Evolutionary conservation across 495 filamentous ascomycete genomes (phyloP).

Genomic region (Aspergillus kassunensis): DNA sequence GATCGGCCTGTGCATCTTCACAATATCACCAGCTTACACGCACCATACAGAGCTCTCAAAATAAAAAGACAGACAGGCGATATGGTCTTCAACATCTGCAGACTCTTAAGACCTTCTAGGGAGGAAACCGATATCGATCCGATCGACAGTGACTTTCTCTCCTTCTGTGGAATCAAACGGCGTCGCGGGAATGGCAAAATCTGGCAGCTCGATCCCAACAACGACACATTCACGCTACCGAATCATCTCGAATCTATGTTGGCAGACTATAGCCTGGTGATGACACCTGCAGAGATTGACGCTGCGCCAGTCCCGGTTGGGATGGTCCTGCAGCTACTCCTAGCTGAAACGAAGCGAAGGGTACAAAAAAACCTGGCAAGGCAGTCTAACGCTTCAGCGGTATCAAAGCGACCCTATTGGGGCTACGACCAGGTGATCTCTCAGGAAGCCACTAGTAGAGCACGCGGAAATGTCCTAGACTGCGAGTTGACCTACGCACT

Average conservation of each 20-base stretch:
- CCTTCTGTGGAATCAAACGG: neutral
- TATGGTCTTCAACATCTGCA: neutral
- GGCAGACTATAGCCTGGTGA: neutral
- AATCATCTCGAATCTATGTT: slow-evolving; percentile 1
- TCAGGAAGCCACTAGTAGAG: too few species aligned
- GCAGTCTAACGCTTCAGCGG: neutral
- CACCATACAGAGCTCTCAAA: neutral
- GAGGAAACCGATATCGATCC: neutral
- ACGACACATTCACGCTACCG: neutral
- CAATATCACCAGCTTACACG: neutral
- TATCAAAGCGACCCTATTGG: too few species aligned
- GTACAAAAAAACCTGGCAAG: neutral
- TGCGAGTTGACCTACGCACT: too few species aligned
- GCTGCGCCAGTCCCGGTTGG: neutral
- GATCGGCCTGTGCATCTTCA: neutral
- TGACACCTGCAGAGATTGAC: neutral
- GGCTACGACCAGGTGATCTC: too few species aligned
- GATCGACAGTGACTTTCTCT: neutral
- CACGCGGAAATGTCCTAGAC: too few species aligned
- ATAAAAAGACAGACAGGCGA: neutral
- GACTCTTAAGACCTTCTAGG: neutral
- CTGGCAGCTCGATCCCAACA: neutral
- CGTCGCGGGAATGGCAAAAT: slow-evolving; percentile 1
- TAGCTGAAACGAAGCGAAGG: neutral
- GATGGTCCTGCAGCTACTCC: neutral